These are phyloP conservation scores for Hortiboletus campestris DNA, from an alignment of 768 basidiomycete species.

Conservation along the genomic window DNA sequence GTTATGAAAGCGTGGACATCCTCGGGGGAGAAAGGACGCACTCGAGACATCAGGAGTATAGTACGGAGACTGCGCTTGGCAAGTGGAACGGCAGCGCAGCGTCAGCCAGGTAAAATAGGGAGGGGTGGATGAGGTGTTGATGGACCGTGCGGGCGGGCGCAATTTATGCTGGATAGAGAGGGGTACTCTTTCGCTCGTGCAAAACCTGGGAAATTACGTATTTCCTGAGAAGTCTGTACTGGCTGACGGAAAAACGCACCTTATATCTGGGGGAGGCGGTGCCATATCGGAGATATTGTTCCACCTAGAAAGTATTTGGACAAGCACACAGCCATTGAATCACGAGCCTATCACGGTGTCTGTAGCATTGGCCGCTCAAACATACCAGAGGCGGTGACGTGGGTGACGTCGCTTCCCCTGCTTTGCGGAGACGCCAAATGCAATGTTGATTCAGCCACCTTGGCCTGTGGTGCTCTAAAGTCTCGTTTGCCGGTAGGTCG, in stretches of 20 bases:
- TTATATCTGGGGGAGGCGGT: slow-evolving; percentile 6
- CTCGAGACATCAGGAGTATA: slow-evolving; percentile 24
- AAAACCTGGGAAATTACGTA: slow-evolving; percentile 31
- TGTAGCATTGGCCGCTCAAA: background rate
- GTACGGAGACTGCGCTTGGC: slow-evolving; percentile 1
- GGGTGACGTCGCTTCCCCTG: background rate
- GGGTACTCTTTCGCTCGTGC: slow-evolving; percentile 23
- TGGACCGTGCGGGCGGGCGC: slow-evolving; percentile 11
- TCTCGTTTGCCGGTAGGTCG: background rate
- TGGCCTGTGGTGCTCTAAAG: background rate
- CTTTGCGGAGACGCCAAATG: background rate
- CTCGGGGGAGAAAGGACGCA: slow-evolving; percentile 8
- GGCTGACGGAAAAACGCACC: slow-evolving; percentile 26
- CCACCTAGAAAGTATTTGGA: slow-evolving; percentile 9
- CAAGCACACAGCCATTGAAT: slow-evolving; percentile 3
- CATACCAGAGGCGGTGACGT: slow-evolving; percentile 11
- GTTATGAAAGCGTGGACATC: background rate
- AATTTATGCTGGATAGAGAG: slow-evolving; percentile 30
- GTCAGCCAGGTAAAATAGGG: slow-evolving; percentile 3
- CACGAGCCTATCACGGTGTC: slow-evolving; percentile 14
- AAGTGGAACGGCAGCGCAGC: background rate
- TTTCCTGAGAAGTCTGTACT: slow-evolving; percentile 34
- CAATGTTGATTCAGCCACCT: background rate
- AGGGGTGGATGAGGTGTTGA: slow-evolving; percentile 7
- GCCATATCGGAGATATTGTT: slow-evolving; percentile 25